These are phyloP conservation scores for Phytophthora lateralis DNA, from an alignment of 352 stramenopile species.

Conservation along the genomic window DNA sequence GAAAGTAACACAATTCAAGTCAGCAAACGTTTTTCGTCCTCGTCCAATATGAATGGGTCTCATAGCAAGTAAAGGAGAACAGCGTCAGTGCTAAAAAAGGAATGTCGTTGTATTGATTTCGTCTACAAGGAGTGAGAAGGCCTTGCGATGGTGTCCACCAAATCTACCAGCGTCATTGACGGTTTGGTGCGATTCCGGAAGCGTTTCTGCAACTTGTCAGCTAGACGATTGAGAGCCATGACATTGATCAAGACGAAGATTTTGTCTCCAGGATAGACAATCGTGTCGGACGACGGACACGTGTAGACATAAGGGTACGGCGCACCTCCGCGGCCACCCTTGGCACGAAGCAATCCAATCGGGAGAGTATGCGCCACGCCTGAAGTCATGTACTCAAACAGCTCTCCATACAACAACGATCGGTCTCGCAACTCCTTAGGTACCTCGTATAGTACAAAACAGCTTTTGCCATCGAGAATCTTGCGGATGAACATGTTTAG, in stretches of 20 bases:
- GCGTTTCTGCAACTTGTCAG: slow-evolving; percentile 75
- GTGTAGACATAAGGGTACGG: slow-evolving; percentile 87
- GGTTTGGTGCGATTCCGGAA: slow-evolving; percentile 56
- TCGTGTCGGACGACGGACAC: slow-evolving; percentile 58
- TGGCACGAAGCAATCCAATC: slow-evolving; percentile 72
- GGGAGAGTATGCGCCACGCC: slow-evolving; percentile 74
- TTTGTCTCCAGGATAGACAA: slow-evolving; percentile 77
- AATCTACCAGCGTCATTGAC: slow-evolving; percentile 28
- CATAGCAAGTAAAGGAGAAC: too few species aligned
- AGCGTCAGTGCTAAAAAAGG: too few species aligned
- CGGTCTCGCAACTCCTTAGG: slow-evolving; percentile 56
- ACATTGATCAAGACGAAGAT: slow-evolving; percentile 86
- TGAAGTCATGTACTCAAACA: slow-evolving; percentile 82
- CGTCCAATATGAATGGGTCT: too few species aligned
- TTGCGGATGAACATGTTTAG: slow-evolving; percentile 86
- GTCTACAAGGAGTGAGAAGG: slow-evolving; percentile 23
- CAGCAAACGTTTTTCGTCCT: too few species aligned
- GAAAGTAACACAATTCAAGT: too few species aligned
- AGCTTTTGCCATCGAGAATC: slow-evolving; percentile 85
- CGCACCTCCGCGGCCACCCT: slow-evolving; percentile 49
- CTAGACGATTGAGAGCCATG: slow-evolving; percentile 67
- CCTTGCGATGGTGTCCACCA: slow-evolving; percentile 25
- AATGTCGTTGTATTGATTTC: too few species aligned
- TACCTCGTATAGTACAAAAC: slow-evolving; percentile 85
- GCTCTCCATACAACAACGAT: slow-evolving; percentile 63